Conservation (phyloP, 2,329 filamentous ascomycete genomes). For the Alternaria incomplexa region DNA sequence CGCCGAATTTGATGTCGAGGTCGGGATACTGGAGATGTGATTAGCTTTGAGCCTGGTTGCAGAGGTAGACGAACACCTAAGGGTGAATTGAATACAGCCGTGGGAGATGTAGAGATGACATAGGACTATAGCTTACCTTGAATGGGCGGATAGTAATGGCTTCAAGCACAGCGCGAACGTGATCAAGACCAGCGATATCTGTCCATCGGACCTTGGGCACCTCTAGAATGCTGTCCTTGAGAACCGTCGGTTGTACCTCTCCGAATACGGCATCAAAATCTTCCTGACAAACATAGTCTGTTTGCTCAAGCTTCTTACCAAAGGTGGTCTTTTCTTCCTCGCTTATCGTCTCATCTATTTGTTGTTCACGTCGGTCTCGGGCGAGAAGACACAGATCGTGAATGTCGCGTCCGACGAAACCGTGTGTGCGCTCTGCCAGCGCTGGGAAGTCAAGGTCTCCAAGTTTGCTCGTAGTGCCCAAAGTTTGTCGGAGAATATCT, state of each 20-base stretch:
- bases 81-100: not conserved
- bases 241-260: slow-evolving; percentile 78
- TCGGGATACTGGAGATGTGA: slow-evolving; percentile 38
- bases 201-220: slow-evolving; percentile 85
- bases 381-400: slow-evolving; percentile 66
- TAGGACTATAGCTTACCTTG: slow-evolving; percentile 50
- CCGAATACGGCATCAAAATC: slow-evolving; percentile 72
- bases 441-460: slow-evolving; percentile 56
- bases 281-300: slow-evolving; percentile 40
- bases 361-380: slow-evolving; percentile 46
- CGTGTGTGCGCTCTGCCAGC: slow-evolving; percentile 79
- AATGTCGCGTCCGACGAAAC: slow-evolving; percentile 82
- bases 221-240: slow-evolving; percentile 88
- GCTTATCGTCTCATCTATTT: slow-evolving; percentile 21
- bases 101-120: not conserved
- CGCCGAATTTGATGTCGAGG: slow-evolving; percentile 43
- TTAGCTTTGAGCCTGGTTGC: slow-evolving; percentile 1
- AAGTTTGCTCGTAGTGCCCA: slow-evolving; percentile 56
- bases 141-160: slow-evolving; percentile 65
- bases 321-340: slow-evolving; percentile 32
- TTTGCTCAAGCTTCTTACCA: slow-evolving; percentile 19
- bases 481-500: slow-evolving; percentile 68
- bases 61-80: not conserved
- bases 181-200: slow-evolving; percentile 84
- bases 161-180: slow-evolving; percentile 69